phyloP scores from a whole-genome alignment of 306 rosid species.

The Coriaria nepalensis region DNA sequence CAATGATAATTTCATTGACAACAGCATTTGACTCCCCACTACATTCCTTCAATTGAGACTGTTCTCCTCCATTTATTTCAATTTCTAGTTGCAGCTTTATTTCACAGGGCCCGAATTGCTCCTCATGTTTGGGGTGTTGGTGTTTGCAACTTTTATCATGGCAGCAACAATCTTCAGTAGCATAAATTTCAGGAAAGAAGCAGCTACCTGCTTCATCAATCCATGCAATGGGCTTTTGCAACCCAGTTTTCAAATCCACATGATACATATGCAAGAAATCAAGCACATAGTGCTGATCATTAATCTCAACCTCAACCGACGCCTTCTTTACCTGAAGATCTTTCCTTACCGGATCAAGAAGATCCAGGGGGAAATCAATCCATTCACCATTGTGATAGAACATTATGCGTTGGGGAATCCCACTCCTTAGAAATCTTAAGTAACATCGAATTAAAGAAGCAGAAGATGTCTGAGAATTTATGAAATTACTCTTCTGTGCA shows the following conservation, averaged over 20 bases:
- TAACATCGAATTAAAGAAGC: constrained; percentile 36
- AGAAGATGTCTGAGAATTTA: constrained; percentile 19
- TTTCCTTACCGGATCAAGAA: constrained; percentile 46
- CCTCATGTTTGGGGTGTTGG: constrained; percentile 20
- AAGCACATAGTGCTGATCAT: constrained; percentile 41
- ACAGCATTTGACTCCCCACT: constrained; percentile 71
- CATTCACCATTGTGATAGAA: constrained; percentile 55
- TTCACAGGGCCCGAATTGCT: constrained; percentile 30
- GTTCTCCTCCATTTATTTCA: constrained; percentile 45
- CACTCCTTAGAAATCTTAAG: constrained; percentile 50
- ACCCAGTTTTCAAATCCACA: constrained; percentile 57
- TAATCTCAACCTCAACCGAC: constrained; percentile 43
- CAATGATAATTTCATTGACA: constrained; percentile 28
- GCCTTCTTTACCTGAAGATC: constrained; percentile 56
- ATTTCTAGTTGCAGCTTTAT: constrained; percentile 70
- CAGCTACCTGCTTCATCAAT: constrained; percentile 70
- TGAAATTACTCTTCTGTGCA: constrained; percentile 15
- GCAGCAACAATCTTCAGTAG: constrained; percentile 19
- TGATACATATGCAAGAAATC: constrained; percentile 75
- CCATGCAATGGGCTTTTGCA: constrained; percentile 70
- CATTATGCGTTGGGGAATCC: constrained; percentile 66
- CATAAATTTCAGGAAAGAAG: constrained; percentile 73
- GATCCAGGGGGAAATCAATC: constrained; percentile 48
- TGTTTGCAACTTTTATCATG: constrained; percentile 14
- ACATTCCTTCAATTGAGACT: constrained; percentile 38